Evolutionary conservation across 2,329 filamentous ascomycete genomes (phyloP).

Genomic region (Lachnellula occidentalis): DNA sequence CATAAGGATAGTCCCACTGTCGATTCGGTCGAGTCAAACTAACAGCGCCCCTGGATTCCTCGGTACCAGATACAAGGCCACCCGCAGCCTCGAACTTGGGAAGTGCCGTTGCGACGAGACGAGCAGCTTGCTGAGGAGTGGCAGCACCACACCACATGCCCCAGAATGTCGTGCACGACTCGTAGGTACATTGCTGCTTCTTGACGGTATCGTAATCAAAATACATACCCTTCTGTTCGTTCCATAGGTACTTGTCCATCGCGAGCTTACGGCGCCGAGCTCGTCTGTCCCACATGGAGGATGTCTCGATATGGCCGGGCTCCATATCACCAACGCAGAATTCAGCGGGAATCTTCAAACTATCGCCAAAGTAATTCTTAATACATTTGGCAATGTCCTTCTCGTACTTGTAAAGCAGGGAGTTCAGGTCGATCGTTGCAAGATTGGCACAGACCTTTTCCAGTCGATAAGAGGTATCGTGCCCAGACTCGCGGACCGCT

Average conservation of each 20-base stretch:
- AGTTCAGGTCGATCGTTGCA: constrained; percentile 92
- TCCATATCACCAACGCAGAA: constrained; percentile 67
- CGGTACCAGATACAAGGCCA: constrained; percentile 82
- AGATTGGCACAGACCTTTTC: constrained; percentile 83
- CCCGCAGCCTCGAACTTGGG: constrained; percentile 85
- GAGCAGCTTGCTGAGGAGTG: constrained; percentile 77
- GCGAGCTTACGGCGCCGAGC: constrained; percentile 76
- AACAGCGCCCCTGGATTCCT: constrained; percentile 77
- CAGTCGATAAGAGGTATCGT: constrained; percentile 92
- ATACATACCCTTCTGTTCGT: constrained; percentile 88
- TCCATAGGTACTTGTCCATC: constrained; percentile 93
- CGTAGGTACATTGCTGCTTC: constrained; percentile 76
- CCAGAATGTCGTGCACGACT: constrained; percentile 94
- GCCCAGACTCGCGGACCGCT: constrained; percentile 90
- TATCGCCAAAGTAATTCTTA: constrained; percentile 76
- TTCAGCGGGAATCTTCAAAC: constrained; percentile 72
- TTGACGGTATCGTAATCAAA: constrained; percentile 92
- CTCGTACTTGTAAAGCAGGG: constrained; percentile 94
- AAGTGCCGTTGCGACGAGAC: constrained; percentile 73
- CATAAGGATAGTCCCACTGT: constrained; percentile 98
- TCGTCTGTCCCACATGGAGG: constrained; percentile 83
- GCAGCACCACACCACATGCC: constrained; percentile 91
- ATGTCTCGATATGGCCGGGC: constrained; percentile 70
- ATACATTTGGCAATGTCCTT: constrained; percentile 86
- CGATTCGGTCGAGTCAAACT: constrained; percentile 82